These are phyloP conservation scores for Lachnellula subtilissima DNA, from an alignment of 2,329 filamentous ascomycete species.

Conservation along the genomic window DNA sequence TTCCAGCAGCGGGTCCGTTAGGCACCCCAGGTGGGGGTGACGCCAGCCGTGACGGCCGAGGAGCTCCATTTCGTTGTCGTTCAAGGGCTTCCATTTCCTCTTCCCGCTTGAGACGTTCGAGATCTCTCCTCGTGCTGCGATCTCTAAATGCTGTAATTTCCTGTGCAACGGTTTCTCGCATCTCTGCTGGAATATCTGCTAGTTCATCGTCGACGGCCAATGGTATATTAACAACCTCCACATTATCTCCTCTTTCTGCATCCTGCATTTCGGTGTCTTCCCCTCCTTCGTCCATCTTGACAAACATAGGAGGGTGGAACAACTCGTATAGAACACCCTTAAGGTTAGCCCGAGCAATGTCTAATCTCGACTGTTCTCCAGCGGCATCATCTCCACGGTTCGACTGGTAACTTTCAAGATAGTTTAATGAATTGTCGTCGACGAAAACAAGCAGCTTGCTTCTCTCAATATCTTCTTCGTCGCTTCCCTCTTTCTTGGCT, in stretches of 20 bases:
- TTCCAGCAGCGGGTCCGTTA: slow-evolving; percentile 55
- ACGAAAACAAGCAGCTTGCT: slow-evolving; percentile 67
- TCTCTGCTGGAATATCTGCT: slow-evolving; percentile 90
- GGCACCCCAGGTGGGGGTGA: slow-evolving; percentile 57
- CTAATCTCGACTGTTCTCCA: slow-evolving; percentile 61
- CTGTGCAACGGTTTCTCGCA: slow-evolving; percentile 88
- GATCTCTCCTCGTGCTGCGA: slow-evolving; percentile 78
- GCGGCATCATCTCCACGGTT: slow-evolving; percentile 58
- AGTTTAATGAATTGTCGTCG: slow-evolving; percentile 77
- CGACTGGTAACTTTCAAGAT: slow-evolving; percentile 76
- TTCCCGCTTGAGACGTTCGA: slow-evolving; percentile 81
- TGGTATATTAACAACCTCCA: slow-evolving; percentile 86
- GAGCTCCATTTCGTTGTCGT: slow-evolving; percentile 64
- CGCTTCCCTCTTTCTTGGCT: slow-evolving; percentile 38
- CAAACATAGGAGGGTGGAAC: slow-evolving; percentile 57
- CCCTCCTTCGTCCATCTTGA: slow-evolving; percentile 50
- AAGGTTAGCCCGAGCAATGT: slow-evolving; percentile 64
- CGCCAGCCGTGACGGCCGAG: slow-evolving; percentile 61
- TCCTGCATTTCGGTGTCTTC: slow-evolving; percentile 69
- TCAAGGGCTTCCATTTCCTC: slow-evolving; percentile 90
- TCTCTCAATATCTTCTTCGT: slow-evolving; percentile 52
- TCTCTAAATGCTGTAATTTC: slow-evolving; percentile 95
- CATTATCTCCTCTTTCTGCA: slow-evolving; percentile 53
- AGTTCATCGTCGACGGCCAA: slow-evolving; percentile 87
- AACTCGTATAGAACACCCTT: slow-evolving; percentile 65